phyloP scores from a whole-genome alignment of 306 rosid species.

The Inga leiocalycina region DNA sequence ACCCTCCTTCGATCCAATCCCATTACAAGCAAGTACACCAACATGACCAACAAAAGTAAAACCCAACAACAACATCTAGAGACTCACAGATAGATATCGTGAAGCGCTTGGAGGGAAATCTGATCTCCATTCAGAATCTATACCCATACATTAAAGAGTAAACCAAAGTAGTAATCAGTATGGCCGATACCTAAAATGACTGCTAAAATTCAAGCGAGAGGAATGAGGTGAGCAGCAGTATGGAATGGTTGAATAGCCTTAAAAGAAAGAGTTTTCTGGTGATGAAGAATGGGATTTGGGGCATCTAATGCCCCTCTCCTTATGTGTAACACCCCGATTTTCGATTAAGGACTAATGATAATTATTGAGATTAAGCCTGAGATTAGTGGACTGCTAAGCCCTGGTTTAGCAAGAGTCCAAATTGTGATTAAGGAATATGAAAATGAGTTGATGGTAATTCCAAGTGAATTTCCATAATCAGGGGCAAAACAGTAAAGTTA shows the following conservation, averaged over 20 bases:
- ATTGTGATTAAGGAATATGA: too few relatives aligned
- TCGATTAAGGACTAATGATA: too few relatives aligned
- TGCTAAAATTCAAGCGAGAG: slow-evolving; percentile 82
- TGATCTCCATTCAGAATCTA: slow-evolving; percentile 59
- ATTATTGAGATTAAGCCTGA: too few relatives aligned
- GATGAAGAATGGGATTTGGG: neutral
- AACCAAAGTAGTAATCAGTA: slow-evolving; percentile 51
- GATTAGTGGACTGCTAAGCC: too few relatives aligned
- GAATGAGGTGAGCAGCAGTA: slow-evolving; percentile 56
- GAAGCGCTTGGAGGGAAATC: slow-evolving; percentile 47
- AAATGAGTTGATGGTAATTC: too few relatives aligned
- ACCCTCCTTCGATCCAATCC: slow-evolving; percentile 53
- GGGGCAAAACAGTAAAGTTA: too few relatives aligned
- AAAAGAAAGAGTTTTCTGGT: slow-evolving; percentile 47
- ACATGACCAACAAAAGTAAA: slow-evolving; percentile 63
- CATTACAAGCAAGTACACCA: slow-evolving; percentile 68
- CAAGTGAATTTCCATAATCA: too few relatives aligned
- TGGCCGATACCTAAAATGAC: slow-evolving; percentile 65
- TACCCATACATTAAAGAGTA: slow-evolving; percentile 56
- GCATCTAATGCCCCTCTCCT: too few relatives aligned
- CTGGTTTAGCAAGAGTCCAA: too few relatives aligned
- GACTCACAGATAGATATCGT: slow-evolving; percentile 36
- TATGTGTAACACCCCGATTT: too few relatives aligned
- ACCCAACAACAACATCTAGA: slow-evolving; percentile 42
- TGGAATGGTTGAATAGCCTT: slow-evolving; percentile 55